These are phyloP conservation scores for Fraxinus latifolia DNA, from an alignment of 305 asterid species.

Conservation along the genomic window DNA sequence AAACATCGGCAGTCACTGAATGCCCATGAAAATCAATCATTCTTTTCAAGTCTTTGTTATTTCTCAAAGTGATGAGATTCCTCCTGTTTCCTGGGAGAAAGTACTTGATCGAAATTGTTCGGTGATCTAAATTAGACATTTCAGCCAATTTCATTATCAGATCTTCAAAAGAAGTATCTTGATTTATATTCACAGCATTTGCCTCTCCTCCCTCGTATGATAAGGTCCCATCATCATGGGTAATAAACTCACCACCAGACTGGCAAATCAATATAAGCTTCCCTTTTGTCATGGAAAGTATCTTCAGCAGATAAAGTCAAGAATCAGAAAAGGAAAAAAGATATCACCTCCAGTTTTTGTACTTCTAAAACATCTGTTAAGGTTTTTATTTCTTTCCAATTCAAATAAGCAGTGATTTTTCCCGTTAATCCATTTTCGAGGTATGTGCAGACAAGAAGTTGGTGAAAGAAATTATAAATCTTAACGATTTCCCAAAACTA, in stretches of 20 bases:
- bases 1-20: conserved; percentile 82
- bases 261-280: conserved; percentile 90
- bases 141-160: conserved; percentile 75
- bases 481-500: neutral
- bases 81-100: conserved; percentile 88
- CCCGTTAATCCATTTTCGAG: neutral
- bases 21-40: conserved; percentile 80
- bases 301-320: conserved; percentile 39
- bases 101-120: conserved; percentile 68
- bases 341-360: neutral
- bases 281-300: conserved; percentile 73
- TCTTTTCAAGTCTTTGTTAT: conserved; percentile 78
- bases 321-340: conserved; percentile 17
- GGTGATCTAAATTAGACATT: conserved; percentile 63
- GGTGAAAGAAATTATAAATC: neutral
- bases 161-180: conserved; percentile 59
- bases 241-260: conserved; percentile 77
- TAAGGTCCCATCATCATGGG: conserved; percentile 66
- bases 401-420: neutral
- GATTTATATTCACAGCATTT: conserved; percentile 70
- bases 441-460: neutral
- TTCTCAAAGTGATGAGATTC: conserved; percentile 67
- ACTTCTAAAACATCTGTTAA: neutral
- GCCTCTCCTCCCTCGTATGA: conserved; percentile 87
- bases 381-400: conserved; percentile 1